Evolutionary conservation across 495 filamentous ascomycete genomes (phyloP).

Genomic region (Talaromyces nanjingensis): DNA sequence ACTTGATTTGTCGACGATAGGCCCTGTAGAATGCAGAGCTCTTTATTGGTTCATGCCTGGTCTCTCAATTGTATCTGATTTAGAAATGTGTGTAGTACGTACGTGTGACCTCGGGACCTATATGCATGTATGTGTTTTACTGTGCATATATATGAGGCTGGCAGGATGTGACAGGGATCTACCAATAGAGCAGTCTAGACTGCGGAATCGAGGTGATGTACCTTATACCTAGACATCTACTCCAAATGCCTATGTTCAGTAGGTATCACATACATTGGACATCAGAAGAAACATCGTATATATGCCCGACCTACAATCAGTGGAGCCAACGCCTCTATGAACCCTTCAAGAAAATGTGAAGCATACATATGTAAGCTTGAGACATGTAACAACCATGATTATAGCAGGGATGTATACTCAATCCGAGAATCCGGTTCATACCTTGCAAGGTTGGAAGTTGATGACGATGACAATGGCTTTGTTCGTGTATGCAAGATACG

Average conservation of each 20-base stretch:
- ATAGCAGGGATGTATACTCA: neutral
- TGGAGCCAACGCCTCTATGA: neutral
- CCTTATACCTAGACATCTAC: neutral
- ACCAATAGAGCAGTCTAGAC: neutral
- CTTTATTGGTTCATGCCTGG: neutral
- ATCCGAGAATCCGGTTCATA: neutral
- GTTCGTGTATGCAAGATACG: constrained; percentile 3
- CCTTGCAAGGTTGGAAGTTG: no score
- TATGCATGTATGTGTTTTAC: neutral
- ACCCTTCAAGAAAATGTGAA: neutral
- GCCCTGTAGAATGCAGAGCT: neutral
- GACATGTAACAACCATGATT: neutral
- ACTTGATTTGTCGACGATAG: neutral
- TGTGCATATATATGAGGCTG: neutral
- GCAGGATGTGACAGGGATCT: neutral
- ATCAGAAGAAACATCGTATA: neutral
- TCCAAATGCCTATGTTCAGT: neutral
- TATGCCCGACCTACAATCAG: neutral
- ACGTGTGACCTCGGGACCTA: neutral
- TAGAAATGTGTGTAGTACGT: neutral
- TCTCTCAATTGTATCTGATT: neutral
- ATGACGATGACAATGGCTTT: neutral
- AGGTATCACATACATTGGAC: neutral
- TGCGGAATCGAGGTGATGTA: neutral
- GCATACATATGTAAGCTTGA: neutral